Conservation (phyloP, 768 basidiomycete genomes). For the Termitomyces sp. region DNA sequence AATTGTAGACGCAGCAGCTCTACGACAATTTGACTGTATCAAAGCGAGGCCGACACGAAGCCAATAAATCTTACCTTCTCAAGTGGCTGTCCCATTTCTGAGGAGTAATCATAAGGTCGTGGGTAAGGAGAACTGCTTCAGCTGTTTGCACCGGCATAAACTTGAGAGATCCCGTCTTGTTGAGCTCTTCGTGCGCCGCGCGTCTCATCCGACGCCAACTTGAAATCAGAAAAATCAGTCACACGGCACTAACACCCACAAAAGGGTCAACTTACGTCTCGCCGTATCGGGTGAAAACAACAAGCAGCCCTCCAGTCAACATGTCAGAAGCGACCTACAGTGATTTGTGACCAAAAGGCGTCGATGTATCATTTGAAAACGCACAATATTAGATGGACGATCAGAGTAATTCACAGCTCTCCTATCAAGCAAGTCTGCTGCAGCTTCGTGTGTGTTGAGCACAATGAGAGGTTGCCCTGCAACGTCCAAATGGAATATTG, state of each 20-base stretch:
- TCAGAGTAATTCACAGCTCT: background rate
- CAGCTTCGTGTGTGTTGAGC: background rate
- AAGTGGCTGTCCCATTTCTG: background rate
- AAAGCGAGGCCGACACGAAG: background rate
- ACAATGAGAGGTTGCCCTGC: background rate
- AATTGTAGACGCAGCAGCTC: background rate
- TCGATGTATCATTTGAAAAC: background rate
- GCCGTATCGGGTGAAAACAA: background rate
- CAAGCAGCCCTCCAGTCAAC: background rate
- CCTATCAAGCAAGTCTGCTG: background rate
- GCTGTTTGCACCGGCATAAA: conserved; percentile 26
- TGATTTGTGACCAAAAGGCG: background rate
- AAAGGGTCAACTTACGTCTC: background rate
- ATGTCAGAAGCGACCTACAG: background rate
- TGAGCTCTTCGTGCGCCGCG: conserved; percentile 33
- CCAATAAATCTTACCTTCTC: background rate
- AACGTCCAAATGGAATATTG: background rate
- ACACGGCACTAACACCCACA: background rate
- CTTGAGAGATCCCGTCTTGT: conserved; percentile 19
- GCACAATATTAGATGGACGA: background rate
- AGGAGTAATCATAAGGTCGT: conserved; percentile 26
- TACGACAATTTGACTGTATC: background rate
- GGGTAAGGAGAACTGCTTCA: conserved; percentile 30
- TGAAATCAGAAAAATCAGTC: background rate
- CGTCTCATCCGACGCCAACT: conserved; percentile 8